phyloP scores from a whole-genome alignment of 768 basidiomycete species.

The Lenzites betulinus region DNA sequence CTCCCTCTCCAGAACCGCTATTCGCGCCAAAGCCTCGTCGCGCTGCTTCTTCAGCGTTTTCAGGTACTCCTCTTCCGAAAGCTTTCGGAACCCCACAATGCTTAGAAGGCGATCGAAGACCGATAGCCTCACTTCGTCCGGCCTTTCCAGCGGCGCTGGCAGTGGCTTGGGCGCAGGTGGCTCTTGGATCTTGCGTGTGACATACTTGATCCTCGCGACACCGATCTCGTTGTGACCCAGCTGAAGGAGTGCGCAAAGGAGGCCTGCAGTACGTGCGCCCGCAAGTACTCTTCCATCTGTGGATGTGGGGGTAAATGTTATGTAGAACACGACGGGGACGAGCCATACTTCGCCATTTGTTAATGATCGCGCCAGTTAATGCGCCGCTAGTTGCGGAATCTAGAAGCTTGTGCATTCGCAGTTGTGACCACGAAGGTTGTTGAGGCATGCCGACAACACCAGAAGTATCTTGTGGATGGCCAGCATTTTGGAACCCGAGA shows the following conservation, averaged over 20 bases:
- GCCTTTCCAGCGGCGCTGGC: background rate
- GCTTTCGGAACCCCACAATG: slow-evolving; percentile 50
- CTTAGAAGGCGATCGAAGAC: slow-evolving; percentile 44
- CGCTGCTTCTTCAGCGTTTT: slow-evolving; percentile 57
- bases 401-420: slow-evolving; percentile 60
- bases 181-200: slow-evolving; percentile 40
- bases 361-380: slow-evolving; percentile 60
- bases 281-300: slow-evolving; percentile 64
- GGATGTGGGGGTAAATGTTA: slow-evolving; percentile 5
- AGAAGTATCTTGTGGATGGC: slow-evolving; percentile 42
- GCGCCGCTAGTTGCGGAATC: slow-evolving; percentile 78
- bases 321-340: slow-evolving; percentile 11
- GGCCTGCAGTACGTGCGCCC: slow-evolving; percentile 60
- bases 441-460: background rate
- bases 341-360: slow-evolving; percentile 59
- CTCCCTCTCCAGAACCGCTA: slow-evolving; percentile 56
- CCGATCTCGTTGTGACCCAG: slow-evolving; percentile 68
- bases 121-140: slow-evolving; percentile 22
- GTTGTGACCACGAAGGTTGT: slow-evolving; percentile 47
- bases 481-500: slow-evolving; percentile 44
- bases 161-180: background rate
- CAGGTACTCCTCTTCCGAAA: slow-evolving; percentile 78
- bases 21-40: slow-evolving; percentile 53
- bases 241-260: slow-evolving; percentile 65
- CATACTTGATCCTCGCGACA: slow-evolving; percentile 59